phyloP scores from a whole-genome alignment of 2,329 filamentous ascomycete species.

The Diaporthe velutina region DNA sequence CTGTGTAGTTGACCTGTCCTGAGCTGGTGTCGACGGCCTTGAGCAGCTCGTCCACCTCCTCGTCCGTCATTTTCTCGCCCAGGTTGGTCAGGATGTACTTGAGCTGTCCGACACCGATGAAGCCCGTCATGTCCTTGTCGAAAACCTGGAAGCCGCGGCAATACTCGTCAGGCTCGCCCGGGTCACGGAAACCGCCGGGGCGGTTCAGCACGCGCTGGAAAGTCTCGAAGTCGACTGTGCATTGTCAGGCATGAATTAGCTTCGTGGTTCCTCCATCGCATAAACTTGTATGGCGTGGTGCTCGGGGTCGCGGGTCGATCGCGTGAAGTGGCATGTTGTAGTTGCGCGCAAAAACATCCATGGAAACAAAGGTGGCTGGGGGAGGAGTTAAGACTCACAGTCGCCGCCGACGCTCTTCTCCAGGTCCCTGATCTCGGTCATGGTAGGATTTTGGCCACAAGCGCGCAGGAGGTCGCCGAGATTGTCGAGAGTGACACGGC shows the following conservation, averaged over 20 bases:
- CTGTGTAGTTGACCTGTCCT: constrained; percentile 97
- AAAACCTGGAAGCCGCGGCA: constrained; percentile 99
- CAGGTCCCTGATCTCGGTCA: constrained; percentile 91
- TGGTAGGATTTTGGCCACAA: constrained; percentile 97
- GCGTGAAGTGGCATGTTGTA: background rate
- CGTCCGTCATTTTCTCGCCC: constrained; percentile 99
- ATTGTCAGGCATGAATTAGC: constrained; percentile 36
- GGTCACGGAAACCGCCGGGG: constrained; percentile 97
- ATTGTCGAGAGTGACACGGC: constrained; percentile 86
- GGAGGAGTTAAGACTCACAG: constrained; percentile 74
- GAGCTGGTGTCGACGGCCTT: constrained; percentile 98
- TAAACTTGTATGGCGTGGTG: background rate
- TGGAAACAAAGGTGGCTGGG: constrained; percentile 20
- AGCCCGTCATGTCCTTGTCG: constrained; percentile 98
- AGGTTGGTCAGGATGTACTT: constrained; percentile 98
- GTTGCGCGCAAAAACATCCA: background rate
- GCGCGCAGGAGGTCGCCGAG: constrained; percentile 95
- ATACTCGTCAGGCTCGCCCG: constrained; percentile 97
- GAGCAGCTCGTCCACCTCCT: constrained; percentile 98
- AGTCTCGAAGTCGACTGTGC: constrained; percentile 93
- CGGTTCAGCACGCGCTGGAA: constrained; percentile 98
- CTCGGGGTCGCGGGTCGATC: background rate
- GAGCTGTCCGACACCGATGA: constrained; percentile 96
- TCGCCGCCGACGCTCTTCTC: constrained; percentile 91
- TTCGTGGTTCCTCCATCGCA: background rate